These are phyloP conservation scores for Saccharomyces hybrid DNA, from an alignment of 1,139 yeast genomes.

Conservation along the genomic window DNA sequence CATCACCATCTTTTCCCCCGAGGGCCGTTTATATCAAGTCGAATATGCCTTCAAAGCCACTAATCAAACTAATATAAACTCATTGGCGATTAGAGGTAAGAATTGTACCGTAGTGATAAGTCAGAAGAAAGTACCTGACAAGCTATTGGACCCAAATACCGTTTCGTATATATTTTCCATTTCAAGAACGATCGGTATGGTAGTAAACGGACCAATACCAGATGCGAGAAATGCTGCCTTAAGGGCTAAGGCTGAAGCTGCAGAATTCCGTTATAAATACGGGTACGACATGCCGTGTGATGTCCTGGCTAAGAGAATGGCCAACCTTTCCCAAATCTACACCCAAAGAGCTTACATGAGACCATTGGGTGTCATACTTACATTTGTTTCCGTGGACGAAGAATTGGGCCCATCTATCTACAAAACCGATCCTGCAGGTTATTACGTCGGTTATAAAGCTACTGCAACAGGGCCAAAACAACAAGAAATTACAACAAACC, in stretches of 20 bases:
- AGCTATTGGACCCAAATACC: slow-evolving; percentile 76
- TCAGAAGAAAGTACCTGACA: slow-evolving; percentile 94
- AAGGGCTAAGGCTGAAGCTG: slow-evolving; percentile 88
- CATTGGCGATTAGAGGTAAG: slow-evolving; percentile 78
- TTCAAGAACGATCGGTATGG: slow-evolving; percentile 77
- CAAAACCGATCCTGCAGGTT: slow-evolving; percentile 97
- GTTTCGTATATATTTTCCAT: slow-evolving; percentile 80
- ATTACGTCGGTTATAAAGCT: slow-evolving; percentile 85
- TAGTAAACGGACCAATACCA: slow-evolving; percentile 93
- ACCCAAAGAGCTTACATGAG: slow-evolving; percentile 99
- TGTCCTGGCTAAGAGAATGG: slow-evolving; percentile 88
- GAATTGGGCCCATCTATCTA: slow-evolving; percentile 83
- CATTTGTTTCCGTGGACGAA: slow-evolving; percentile 82
- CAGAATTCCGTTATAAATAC: slow-evolving; percentile 86
- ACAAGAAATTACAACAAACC: slow-evolving; percentile 84
- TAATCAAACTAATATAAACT: slow-evolving; percentile 83
- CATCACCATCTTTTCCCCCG: slow-evolving; percentile 96
- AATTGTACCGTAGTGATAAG: slow-evolving; percentile 86
- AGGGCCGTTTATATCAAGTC: slow-evolving; percentile 93
- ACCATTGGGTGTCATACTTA: slow-evolving; percentile 88
- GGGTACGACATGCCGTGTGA: slow-evolving; percentile 98
- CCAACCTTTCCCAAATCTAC: slow-evolving; percentile 86
- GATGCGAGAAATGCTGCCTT: slow-evolving; percentile 89
- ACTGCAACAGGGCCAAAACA: slow-evolving; percentile 96
- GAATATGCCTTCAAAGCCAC: slow-evolving; percentile 97